These are phyloP conservation scores for Epithele typhae DNA, from an alignment of 768 basidiomycete genomes.

Conservation along the genomic window DNA sequence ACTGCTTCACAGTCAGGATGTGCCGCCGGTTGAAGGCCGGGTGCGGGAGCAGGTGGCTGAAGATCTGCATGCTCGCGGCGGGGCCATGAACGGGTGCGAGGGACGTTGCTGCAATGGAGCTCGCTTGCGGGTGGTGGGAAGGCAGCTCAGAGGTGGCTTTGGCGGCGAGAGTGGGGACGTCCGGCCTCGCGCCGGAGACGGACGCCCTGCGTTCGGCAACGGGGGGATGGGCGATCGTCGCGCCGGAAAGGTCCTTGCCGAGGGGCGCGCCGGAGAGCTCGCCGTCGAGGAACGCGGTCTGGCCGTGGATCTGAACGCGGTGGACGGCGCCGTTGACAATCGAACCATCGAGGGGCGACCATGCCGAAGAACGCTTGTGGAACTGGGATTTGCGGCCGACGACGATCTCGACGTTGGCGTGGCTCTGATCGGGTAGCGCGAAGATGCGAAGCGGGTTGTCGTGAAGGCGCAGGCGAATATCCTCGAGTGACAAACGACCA, in stretches of 20 bases:
- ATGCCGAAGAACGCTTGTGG: conserved; percentile 43
- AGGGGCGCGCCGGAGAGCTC: conserved; percentile 50
- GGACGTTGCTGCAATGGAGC: conserved; percentile 1
- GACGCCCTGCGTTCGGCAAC: conserved; percentile 24
- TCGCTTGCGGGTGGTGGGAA: conserved; percentile 1
- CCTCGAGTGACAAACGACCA: conserved; percentile 75
- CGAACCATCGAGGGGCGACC: conserved; percentile 79
- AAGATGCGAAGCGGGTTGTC: conserved; percentile 95
- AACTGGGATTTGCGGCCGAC: conserved; percentile 62
- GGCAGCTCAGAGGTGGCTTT: conserved; percentile 7
- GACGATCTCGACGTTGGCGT: conserved; percentile 91
- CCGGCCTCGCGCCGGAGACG: conserved; percentile 16
- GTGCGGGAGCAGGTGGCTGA: conserved; percentile 55
- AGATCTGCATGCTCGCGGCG: conserved; percentile 30
- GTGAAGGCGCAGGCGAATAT: conserved; percentile 76
- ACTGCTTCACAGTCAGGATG: conserved; percentile 93
- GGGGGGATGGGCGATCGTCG: conserved; percentile 43
- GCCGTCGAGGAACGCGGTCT: conserved; percentile 89
- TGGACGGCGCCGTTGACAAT: conserved; percentile 74
- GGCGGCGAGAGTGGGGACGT: conserved; percentile 7
- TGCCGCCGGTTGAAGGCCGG: conserved; percentile 91
- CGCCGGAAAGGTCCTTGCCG: conserved; percentile 71
- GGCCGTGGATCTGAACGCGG: conserved; percentile 85
- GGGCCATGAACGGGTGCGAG: conserved; percentile 28
- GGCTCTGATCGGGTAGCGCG: conserved; percentile 77